A percentile compares a stretch with the other conserved stretches of the same genome.
phyloP scores from a whole-genome alignment of 768 basidiomycete genomes.

The Lactarius vividus region DNA sequence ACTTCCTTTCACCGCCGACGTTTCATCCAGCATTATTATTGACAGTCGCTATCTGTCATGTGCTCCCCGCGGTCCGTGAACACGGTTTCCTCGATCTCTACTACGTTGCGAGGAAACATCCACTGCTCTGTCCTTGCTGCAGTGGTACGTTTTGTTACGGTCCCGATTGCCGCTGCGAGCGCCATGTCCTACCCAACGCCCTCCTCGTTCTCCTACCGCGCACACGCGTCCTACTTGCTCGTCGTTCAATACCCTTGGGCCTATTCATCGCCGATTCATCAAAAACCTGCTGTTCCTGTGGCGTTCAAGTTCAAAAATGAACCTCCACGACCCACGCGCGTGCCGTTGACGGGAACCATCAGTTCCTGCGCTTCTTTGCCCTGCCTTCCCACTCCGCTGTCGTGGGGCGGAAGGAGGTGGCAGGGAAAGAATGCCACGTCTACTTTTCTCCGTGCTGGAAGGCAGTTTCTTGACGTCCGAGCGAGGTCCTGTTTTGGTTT shows the following conservation, averaged over 20 bases:
- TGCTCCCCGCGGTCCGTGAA: constrained; percentile 10
- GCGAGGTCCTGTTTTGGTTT: constrained; percentile 14
- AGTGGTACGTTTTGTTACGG: neutral
- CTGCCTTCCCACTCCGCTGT: constrained; percentile 20
- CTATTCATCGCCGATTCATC: constrained; percentile 24
- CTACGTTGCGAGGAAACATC: constrained; percentile 3
- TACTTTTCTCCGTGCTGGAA: constrained; percentile 20
- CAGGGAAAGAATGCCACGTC: constrained; percentile 19
- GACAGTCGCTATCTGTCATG: constrained; percentile 23
- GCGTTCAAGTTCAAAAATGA: constrained; percentile 17
- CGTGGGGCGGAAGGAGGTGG: constrained; percentile 8
- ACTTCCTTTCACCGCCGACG: constrained; percentile 24
- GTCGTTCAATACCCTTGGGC: neutral
- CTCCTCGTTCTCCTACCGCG: neutral
- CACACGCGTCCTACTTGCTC: neutral
- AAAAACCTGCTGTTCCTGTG: constrained; percentile 20
- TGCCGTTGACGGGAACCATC: constrained; percentile 26
- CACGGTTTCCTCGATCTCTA: constrained; percentile 14
- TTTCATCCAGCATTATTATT: constrained; percentile 21
- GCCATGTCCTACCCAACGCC: neutral
- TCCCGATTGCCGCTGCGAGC: constrained; percentile 13
- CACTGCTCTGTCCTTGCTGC: neutral
- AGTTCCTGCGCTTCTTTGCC: constrained; percentile 16
- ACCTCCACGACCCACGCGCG: constrained; percentile 17
- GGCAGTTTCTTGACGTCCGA: constrained; percentile 21